Percentiles rank a stretch among this genome's conserved stretches.
phyloP scores from a whole-genome alignment of 352 stramenopile species.

The Globisporangium polare region DNA sequence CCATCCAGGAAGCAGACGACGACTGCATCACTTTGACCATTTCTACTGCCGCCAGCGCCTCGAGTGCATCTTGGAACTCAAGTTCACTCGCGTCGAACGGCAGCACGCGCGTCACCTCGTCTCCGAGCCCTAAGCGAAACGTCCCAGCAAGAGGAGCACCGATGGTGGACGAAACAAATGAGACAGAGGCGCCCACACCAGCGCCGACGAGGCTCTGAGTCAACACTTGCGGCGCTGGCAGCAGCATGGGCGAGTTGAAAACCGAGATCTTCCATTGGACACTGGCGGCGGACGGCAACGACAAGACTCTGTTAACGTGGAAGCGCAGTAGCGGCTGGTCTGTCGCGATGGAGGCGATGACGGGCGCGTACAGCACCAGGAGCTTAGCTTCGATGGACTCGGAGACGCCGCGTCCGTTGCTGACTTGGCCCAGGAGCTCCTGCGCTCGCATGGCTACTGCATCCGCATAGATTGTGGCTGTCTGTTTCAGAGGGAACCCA shows the following conservation, averaged over 20 bases:
- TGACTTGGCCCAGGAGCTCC: slow-evolving; percentile 23
- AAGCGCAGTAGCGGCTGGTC: slow-evolving; percentile 8
- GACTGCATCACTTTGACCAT: slow-evolving; percentile 17
- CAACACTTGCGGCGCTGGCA: slow-evolving; percentile 4
- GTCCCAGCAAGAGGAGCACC: slow-evolving; percentile 15
- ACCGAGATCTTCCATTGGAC: slow-evolving; percentile 15
- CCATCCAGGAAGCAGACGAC: slow-evolving; percentile 19
- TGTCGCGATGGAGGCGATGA: not conserved
- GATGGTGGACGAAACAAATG: not conserved
- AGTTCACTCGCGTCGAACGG: slow-evolving; percentile 6
- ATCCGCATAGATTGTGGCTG: slow-evolving; percentile 18
- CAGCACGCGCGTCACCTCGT: slow-evolving; percentile 11
- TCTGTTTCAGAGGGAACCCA: not conserved
- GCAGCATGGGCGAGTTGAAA: slow-evolving; percentile 1
- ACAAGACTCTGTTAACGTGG: slow-evolving; percentile 18
- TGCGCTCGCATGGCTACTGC: slow-evolving; percentile 28
- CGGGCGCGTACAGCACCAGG: slow-evolving; percentile 12
- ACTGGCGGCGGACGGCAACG: not conserved
- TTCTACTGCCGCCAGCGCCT: slow-evolving; percentile 22
- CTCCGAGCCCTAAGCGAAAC: slow-evolving; percentile 28
- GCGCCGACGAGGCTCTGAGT: slow-evolving; percentile 3
- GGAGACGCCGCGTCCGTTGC: slow-evolving; percentile 15
- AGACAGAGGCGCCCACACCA: not conserved
- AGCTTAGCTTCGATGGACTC: slow-evolving; percentile 35
- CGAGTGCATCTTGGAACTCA: slow-evolving; percentile 31